Evolutionary conservation across 495 filamentous ascomycete genomes (phyloP), one percentile per base, ranked within the genome.

Genomic region (Penicillium silybi): DNA sequence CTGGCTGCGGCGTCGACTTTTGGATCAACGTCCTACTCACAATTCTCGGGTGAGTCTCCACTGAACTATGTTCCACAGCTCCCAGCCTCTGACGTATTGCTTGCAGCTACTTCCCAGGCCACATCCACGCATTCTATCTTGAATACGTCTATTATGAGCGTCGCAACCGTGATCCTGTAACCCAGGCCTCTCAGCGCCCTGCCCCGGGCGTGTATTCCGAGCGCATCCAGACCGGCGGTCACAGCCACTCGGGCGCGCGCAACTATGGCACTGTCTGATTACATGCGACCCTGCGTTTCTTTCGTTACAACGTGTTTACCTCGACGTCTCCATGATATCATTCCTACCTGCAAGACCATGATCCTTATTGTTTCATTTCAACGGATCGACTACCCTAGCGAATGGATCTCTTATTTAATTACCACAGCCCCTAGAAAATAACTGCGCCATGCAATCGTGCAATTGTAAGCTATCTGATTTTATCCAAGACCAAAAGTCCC

Each of bases 121-220:
- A 92, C 56, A 80, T 96, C 22, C 92, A 96, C 63, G 92, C 89
- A 6, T 95, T 95, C 72, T 97, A 97, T 63, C 58, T 96, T 49
- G 84, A 91, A 69, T 96, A 89, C 60, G 79, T 95, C 43, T 96
- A 93, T 65, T 96, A 86, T 58, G 75, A 88, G 27, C 85, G 87
- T 13, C 76, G 77, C 46, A 80, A 87, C 39, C 75, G 81, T 35
- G 73, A 75, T 19, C 64, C 72, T 13, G 57, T 71, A 3, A 86
- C 87, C 10, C 61, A 72, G 2, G 60, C 75, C 34, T 63, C 68
- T 2, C 62, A 66, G 34, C 51, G 61, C 6, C 72, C 75, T 9
- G 89, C 88, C 0, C 83, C 88, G 0, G 85, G 86, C 15, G 83
- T 97, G 6, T 97, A 87, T 64, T 92, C 86, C 42, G 80, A 89